A percentile compares a stretch with the other conserved stretches of the same genome.
phyloP scores from a whole-genome alignment of 2,329 filamentous ascomycete genomes.

The Akanthomyces muscarius region DNA sequence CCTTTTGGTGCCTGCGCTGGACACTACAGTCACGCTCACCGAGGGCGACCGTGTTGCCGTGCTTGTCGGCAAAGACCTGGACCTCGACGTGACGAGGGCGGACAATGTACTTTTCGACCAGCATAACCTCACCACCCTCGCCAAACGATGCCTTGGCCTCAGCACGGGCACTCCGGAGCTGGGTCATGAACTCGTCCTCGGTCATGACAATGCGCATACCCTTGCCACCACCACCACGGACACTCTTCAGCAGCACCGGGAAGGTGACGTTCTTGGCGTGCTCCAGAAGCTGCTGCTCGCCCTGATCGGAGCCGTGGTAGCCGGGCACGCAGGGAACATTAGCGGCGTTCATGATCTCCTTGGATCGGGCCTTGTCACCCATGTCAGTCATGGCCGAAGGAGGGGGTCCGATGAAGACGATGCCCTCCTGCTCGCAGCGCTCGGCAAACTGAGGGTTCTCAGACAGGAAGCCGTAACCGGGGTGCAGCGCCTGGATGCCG shows the following conservation, averaged over 20 bases:
- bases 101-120: constrained; percentile 79
- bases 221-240: constrained; percentile 77
- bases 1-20: constrained; percentile 84
- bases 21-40: constrained; percentile 87
- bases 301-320: constrained; percentile 86
- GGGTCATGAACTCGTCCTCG: constrained; percentile 64
- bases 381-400: constrained; percentile 78
- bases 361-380: constrained; percentile 90
- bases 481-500: constrained; percentile 87
- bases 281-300: constrained; percentile 53
- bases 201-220: constrained; percentile 72
- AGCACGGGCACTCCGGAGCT: constrained; percentile 68
- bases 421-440: constrained; percentile 81
- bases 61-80: constrained; percentile 81
- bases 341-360: constrained; percentile 95
- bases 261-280: constrained; percentile 69
- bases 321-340: constrained; percentile 94
- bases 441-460: constrained; percentile 90
- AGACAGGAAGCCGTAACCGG: constrained; percentile 92
- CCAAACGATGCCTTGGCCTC: constrained; percentile 78
- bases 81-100: constrained; percentile 83
- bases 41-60: constrained; percentile 75
- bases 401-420: constrained; percentile 92
- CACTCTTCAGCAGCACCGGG: constrained; percentile 74
- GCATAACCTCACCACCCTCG: constrained; percentile 72